These are phyloP conservation scores for Barnettozyma vustinii DNA, from an alignment of 805 yeast species.

Conservation along the genomic window DNA sequence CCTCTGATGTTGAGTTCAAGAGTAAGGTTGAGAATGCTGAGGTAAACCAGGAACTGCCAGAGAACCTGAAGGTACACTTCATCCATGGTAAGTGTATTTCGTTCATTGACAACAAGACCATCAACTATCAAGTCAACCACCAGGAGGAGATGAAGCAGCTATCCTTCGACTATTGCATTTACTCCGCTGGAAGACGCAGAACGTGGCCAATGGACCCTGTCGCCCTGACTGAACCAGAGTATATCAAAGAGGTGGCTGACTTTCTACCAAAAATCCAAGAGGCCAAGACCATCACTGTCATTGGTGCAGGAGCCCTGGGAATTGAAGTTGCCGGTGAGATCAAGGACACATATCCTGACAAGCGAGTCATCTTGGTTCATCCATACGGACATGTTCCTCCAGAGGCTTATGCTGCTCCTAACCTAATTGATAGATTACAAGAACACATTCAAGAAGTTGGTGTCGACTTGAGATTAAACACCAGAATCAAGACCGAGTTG, in stretches of 20 bases:
- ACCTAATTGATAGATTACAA: conserved; percentile 16
- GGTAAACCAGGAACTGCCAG: conserved; percentile 10
- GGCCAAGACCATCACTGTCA: conserved; percentile 36
- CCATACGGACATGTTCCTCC: conserved; percentile 39
- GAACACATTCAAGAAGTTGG: conserved; percentile 18
- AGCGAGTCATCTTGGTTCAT: conserved; percentile 35
- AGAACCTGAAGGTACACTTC: conserved; percentile 15
- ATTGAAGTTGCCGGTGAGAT: conserved; percentile 47
- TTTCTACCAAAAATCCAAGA: conserved; percentile 28
- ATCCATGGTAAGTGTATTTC: conserved; percentile 22
- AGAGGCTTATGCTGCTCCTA: conserved; percentile 26
- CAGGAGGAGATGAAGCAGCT: conserved; percentile 20
- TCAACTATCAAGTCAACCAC: conserved; percentile 16
- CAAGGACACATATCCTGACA: conserved; percentile 32
- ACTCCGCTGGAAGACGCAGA: conserved; percentile 46
- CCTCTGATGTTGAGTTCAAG: conserved; percentile 28
- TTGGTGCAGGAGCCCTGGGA: conserved; percentile 52
- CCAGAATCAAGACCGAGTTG: conserved; percentile 27
- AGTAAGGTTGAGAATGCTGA: conserved; percentile 5
- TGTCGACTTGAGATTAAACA: conserved; percentile 25
- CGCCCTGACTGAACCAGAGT: conserved; percentile 34
- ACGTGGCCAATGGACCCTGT: conserved; percentile 50
- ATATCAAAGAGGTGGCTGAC: conserved; percentile 37
- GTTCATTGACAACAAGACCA: conserved; percentile 19
- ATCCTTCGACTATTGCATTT: conserved; percentile 41